Conservation (phyloP, 2,329 filamentous ascomycete genomes). For the Achaetomium macrosporum region DNA sequence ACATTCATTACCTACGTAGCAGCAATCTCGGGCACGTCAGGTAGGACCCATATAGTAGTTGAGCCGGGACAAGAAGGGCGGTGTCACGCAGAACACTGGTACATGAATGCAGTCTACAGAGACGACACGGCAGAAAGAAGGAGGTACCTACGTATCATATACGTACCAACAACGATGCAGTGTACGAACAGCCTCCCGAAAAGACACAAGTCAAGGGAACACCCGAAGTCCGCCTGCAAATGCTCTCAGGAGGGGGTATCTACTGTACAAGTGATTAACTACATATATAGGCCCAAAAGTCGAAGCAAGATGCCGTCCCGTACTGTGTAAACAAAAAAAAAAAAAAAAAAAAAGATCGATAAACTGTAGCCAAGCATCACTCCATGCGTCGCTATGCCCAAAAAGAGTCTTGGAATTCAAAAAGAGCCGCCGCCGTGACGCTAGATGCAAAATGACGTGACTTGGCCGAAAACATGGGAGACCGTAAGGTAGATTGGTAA, state of each 20-base stretch:
- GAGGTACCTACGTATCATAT: too few relatives aligned
- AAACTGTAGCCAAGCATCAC: background rate
- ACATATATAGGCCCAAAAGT: background rate
- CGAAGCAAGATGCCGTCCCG: background rate
- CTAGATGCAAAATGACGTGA: background rate
- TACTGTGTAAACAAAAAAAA: background rate
- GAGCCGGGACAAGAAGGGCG: too few relatives aligned
- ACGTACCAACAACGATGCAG: too few relatives aligned
- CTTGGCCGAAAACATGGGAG: background rate
- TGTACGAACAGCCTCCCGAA: too few relatives aligned
- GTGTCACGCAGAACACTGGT: too few relatives aligned
- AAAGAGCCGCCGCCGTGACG: background rate
- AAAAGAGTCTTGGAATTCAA: background rate
- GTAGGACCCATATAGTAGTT: too few relatives aligned
- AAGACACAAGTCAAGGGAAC: too few relatives aligned
- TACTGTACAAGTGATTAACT: background rate
- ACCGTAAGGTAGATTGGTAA: background rate
- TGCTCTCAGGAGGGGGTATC: constrained; percentile 6
- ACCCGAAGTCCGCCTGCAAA: background rate
- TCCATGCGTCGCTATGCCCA: constrained; percentile 4
- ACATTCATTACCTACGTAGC: too few relatives aligned
- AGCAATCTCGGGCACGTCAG: too few relatives aligned
- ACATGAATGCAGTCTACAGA: too few relatives aligned
- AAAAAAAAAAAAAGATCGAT: background rate
- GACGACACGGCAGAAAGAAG: too few relatives aligned